Conservation (phyloP, 345 rosid genomes). For the Euphorbia lathyris region DNA sequence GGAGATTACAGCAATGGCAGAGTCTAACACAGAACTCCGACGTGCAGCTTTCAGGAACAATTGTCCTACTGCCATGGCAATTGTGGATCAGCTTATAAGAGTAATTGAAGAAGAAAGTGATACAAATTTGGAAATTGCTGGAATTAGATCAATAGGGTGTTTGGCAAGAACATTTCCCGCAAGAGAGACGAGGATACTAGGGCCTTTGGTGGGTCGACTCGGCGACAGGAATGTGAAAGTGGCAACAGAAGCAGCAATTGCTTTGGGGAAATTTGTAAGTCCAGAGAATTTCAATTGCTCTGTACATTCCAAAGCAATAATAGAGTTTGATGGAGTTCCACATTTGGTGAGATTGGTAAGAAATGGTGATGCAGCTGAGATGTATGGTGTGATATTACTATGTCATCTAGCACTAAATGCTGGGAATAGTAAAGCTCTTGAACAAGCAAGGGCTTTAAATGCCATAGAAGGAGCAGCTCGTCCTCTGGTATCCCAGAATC, state of each 20-base stretch:
- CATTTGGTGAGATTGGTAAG: constrained; percentile 38
- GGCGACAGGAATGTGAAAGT: constrained; percentile 28
- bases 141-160: constrained; percentile 49
- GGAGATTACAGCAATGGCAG: constrained; percentile 52
- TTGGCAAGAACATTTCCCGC: constrained; percentile 61
- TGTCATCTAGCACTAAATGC: constrained; percentile 53
- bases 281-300: constrained; percentile 49
- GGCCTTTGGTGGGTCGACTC: constrained; percentile 44
- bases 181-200: constrained; percentile 43
- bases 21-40: constrained; percentile 46
- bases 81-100: constrained; percentile 54
- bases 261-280: constrained; percentile 50
- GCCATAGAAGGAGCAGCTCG: constrained; percentile 47
- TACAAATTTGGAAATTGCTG: constrained; percentile 36
- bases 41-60: constrained; percentile 55
- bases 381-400: constrained; percentile 38
- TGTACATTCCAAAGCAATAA: constrained; percentile 52
- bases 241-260: constrained; percentile 49
- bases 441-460: constrained; percentile 49
- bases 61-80: constrained; percentile 59
- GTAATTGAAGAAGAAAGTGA: constrained; percentile 39
- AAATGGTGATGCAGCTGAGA: constrained; percentile 33
- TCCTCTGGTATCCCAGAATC: constrained; percentile 38
- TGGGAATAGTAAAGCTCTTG: constrained; percentile 57
- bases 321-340: constrained; percentile 52